Evolutionary conservation across 805 yeast genomes (phyloP).

Genomic region (Ogataea dorogensis): DNA sequence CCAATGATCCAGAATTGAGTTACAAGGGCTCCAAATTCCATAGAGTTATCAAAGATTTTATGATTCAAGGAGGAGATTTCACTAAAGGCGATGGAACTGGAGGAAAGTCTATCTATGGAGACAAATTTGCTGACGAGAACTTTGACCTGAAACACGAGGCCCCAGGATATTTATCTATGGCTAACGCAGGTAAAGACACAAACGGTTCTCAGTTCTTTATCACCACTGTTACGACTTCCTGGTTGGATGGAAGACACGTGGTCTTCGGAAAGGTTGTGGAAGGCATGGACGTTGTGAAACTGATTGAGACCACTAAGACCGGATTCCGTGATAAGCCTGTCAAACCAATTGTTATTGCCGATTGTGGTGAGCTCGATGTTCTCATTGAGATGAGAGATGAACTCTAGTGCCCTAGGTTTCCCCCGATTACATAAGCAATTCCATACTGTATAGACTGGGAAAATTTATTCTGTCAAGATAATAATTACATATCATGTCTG

Average conservation of each 20-base stretch:
- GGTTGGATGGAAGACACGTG: constrained; percentile 95
- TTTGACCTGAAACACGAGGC: constrained; percentile 65
- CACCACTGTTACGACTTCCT: constrained; percentile 84
- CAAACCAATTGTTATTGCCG: constrained; percentile 59
- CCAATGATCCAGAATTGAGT: constrained; percentile 67
- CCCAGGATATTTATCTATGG: constrained; percentile 73
- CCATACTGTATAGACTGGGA: too few relatives aligned
- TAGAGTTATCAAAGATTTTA: constrained; percentile 67
- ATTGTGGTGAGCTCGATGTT: constrained; percentile 74
- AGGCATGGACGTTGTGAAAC: constrained; percentile 78
- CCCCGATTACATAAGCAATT: constrained; percentile 8
- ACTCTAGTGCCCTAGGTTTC: constrained; percentile 7
- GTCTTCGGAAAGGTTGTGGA: constrained; percentile 93
- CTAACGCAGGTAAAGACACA: constrained; percentile 74
- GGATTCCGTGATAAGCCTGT: constrained; percentile 69
- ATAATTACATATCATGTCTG: constrained; percentile 8
- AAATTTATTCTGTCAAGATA: not conserved
- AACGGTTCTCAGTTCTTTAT: constrained; percentile 95
- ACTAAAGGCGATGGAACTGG: constrained; percentile 69
- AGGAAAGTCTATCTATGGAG: constrained; percentile 72
- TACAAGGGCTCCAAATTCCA: constrained; percentile 67
- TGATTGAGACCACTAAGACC: constrained; percentile 74
- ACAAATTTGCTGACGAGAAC: constrained; percentile 66
- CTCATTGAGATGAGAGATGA: constrained; percentile 31
- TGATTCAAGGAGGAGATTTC: constrained; percentile 84